Evolutionary conservation across 2,329 filamentous ascomycete genomes (phyloP).

Genomic region (Xylaria sp.): DNA sequence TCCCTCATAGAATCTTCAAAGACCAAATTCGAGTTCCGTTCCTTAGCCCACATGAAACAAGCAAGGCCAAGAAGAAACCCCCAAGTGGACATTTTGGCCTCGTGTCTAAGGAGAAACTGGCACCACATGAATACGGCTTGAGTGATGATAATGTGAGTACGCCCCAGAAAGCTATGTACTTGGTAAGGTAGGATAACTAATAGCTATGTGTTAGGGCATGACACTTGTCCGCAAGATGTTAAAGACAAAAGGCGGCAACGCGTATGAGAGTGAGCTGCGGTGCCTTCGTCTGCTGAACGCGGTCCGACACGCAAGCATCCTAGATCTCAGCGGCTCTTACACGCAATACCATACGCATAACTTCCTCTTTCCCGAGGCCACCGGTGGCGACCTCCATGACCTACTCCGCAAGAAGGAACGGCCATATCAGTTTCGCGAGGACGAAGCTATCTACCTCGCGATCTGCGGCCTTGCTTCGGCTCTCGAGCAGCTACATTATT

Average conservation of each 20-base stretch:
- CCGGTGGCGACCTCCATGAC: background rate
- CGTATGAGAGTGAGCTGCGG: slow-evolving; percentile 1
- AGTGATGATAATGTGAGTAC: background rate
- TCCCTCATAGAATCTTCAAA: background rate
- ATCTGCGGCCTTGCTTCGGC: background rate
- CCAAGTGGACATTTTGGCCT: background rate
- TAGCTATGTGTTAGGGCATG: background rate
- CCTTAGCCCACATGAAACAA: background rate
- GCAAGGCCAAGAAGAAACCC: background rate
- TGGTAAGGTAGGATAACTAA: background rate
- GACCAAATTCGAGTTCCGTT: background rate
- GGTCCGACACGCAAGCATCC: background rate
- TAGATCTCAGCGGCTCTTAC: background rate
- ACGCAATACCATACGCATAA: background rate
- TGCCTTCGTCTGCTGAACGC: background rate
- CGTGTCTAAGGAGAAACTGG: background rate
- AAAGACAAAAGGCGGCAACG: background rate
- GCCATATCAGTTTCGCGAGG: background rate
- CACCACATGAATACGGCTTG: background rate
- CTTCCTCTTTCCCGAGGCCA: background rate
- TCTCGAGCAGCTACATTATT: background rate
- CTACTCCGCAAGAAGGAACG: background rate
- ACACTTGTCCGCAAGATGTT: background rate
- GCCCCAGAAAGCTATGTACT: background rate
- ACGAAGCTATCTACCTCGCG: background rate